phyloP scores from a whole-genome alignment of 2,329 filamentous ascomycete genomes.

The Phoma sp. region DNA sequence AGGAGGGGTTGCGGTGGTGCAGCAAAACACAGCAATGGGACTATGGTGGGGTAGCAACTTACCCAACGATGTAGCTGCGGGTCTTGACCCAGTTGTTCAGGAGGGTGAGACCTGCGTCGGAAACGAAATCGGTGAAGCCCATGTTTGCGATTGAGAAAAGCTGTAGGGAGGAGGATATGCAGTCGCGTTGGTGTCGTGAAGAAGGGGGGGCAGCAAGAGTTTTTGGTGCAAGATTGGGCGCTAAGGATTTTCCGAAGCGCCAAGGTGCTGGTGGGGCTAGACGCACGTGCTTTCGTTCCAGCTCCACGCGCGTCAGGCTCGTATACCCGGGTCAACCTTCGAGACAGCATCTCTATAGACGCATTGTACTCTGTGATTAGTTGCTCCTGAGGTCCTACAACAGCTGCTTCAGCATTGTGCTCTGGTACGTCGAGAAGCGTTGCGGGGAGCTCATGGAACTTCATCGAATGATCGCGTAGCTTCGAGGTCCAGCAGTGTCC shows the following conservation, averaged over 20 bases:
- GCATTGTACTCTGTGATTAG: background rate
- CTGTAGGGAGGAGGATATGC: slow-evolving; percentile 18
- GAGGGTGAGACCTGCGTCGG: slow-evolving; percentile 69
- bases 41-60: slow-evolving; percentile 56
- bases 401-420: background rate
- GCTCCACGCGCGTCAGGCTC: background rate
- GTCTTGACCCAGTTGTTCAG: slow-evolving; percentile 76
- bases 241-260: slow-evolving; percentile 9
- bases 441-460: slow-evolving; percentile 22
- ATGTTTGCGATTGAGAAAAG: slow-evolving; percentile 54
- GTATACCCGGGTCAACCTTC: background rate
- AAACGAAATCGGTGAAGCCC: slow-evolving; percentile 73
- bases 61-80: slow-evolving; percentile 84
- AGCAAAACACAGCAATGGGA: slow-evolving; percentile 23
- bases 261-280: slow-evolving; percentile 15
- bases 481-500: slow-evolving; percentile 31
- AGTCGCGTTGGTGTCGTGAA: slow-evolving; percentile 24
- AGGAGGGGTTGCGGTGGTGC: slow-evolving; percentile 35
- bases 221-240: slow-evolving; percentile 30
- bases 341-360: background rate
- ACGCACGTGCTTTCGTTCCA: slow-evolving; percentile 14
- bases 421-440: background rate
- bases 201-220: slow-evolving; percentile 22
- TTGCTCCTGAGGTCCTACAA: background rate
- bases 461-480: slow-evolving; percentile 30